Evolutionary conservation across 139 green algal genomes (phyloP).

Genomic region (Closterium sp.): DNA sequence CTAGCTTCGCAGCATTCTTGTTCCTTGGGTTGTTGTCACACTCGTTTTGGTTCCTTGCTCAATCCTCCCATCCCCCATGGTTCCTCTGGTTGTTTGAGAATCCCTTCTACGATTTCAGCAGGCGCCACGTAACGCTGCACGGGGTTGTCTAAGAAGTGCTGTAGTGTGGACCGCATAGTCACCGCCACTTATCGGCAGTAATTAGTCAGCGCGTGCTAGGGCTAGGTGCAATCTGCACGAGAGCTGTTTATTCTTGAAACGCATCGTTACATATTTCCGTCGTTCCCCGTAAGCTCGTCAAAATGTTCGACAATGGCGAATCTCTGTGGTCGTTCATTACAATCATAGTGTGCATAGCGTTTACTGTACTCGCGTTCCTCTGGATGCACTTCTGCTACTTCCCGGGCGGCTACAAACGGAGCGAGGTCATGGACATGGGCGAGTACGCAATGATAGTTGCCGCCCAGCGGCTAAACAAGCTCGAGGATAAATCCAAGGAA

Average conservation of each 20-base stretch:
- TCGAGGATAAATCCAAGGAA: background rate
- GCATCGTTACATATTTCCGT: too few relatives aligned
- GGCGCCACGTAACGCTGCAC: too few relatives aligned
- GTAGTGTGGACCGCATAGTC: too few relatives aligned
- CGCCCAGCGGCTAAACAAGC: background rate
- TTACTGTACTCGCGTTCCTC: background rate
- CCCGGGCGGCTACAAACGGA: conserved; percentile 6
- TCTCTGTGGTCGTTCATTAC: background rate
- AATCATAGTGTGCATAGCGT: background rate
- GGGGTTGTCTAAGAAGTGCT: too few relatives aligned
- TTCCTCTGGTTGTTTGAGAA: too few relatives aligned
- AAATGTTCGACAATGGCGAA: background rate
- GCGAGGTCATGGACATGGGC: conserved; percentile 6
- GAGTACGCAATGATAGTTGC: conserved; percentile 8
- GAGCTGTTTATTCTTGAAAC: background rate
- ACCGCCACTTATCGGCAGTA: too few relatives aligned
- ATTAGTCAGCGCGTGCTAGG: background rate
- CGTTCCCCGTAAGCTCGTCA: background rate
- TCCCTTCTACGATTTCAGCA: too few relatives aligned
- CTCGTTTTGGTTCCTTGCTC: too few relatives aligned
- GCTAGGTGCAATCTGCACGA: background rate
- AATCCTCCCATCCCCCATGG: too few relatives aligned
- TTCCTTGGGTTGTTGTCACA: too few relatives aligned
- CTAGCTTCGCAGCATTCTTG: too few relatives aligned
- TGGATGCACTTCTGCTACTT: conserved; percentile 8